Conservation (phyloP, 2,329 filamentous ascomycete species). For the Aureobasidium mangrovei region DNA sequence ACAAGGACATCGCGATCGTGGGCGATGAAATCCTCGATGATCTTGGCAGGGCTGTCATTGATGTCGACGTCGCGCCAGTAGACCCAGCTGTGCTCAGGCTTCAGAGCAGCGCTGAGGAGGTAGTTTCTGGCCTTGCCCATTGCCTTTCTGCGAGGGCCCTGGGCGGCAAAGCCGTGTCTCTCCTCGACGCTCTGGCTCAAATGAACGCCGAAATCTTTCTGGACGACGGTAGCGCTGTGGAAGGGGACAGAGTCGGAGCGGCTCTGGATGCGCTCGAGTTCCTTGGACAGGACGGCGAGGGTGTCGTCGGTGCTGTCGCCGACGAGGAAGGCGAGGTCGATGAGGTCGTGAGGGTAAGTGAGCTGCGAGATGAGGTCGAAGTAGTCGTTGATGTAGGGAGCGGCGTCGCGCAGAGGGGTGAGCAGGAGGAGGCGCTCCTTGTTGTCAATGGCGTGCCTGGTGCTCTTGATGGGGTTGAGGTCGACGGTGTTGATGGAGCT, state of each 20-base stretch:
- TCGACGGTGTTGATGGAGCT: slow-evolving; percentile 70
- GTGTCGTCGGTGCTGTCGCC: slow-evolving; percentile 90
- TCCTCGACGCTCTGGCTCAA: slow-evolving; percentile 73
- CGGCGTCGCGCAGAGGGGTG: slow-evolving; percentile 85
- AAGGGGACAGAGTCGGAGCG: slow-evolving; percentile 70
- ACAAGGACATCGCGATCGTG: slow-evolving; percentile 90
- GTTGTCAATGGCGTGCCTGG: slow-evolving; percentile 66
- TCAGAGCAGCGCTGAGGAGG: slow-evolving; percentile 71
- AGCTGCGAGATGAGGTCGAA: slow-evolving; percentile 87
- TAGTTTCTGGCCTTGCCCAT: slow-evolving; percentile 92
- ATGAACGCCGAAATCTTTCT: slow-evolving; percentile 79
- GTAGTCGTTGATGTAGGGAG: slow-evolving; percentile 73
- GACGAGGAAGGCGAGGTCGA: slow-evolving; percentile 90
- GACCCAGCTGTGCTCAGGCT: slow-evolving; percentile 94
- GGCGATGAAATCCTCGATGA: slow-evolving; percentile 90
- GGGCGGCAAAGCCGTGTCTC: slow-evolving; percentile 76
- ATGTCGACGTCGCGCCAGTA: slow-evolving; percentile 99
- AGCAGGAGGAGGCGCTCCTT: slow-evolving; percentile 84
- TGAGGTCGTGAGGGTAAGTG: slow-evolving; percentile 88
- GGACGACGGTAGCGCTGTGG: slow-evolving; percentile 70
- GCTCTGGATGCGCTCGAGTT: slow-evolving; percentile 81
- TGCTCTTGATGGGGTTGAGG: slow-evolving; percentile 77
- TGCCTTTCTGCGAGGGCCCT: slow-evolving; percentile 80
- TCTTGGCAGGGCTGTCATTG: slow-evolving; percentile 74
- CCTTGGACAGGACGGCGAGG: slow-evolving; percentile 70